Evolutionary conservation across 2,329 filamentous ascomycete genomes (phyloP), one percentile per base, ranked within the genome.

Genomic region (Neofusicoccum parvum): DNA sequence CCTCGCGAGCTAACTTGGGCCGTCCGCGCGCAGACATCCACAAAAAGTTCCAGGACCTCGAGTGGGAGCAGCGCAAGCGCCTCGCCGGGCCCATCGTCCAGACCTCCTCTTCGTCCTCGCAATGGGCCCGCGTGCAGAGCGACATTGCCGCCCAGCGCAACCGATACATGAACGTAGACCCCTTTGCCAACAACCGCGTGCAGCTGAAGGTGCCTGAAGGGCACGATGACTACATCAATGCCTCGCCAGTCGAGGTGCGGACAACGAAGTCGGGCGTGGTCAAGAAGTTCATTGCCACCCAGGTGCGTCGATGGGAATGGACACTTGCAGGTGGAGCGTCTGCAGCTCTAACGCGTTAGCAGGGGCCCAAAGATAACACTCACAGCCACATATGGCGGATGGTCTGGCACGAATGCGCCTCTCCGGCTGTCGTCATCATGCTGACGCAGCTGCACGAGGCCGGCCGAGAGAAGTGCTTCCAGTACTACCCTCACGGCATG

Each of bases 351-450:
- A 65, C 48, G 49, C 51, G 36, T 62, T 23, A 17, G 12, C 74
- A 89, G 81, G 95, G 95, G 0, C 95, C 95, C 5, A 97, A 94
- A 73, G 78, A 84, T 67, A 86, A 87, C 32, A 92, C 91, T 15
- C 84, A 90, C 64, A 87, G 89, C 70, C 92, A 96, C 74, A 91
- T 96, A 69, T 99, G 94, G 92, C 92, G 95, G 74, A 99, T 99
- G 95, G 83, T 97, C 41, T 91, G 92, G 75, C 89, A 96, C 72
- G 92, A 96, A 77, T 87, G 83, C n/a, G 87, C 90, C 2, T 75
- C 73, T 34, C 77, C 79, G 1, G 92, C 88, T 1, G 92, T 98
- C 65, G 90, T 98, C 62, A 89, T 98, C 65, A 97, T 98, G 92
- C 86, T 99, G 68, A 99, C 94, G 2, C 92, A 93, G 75, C 94